phyloP scores from a whole-genome alignment of 495 filamentous ascomycete genomes.

The Trichoderma reesei region DNA sequence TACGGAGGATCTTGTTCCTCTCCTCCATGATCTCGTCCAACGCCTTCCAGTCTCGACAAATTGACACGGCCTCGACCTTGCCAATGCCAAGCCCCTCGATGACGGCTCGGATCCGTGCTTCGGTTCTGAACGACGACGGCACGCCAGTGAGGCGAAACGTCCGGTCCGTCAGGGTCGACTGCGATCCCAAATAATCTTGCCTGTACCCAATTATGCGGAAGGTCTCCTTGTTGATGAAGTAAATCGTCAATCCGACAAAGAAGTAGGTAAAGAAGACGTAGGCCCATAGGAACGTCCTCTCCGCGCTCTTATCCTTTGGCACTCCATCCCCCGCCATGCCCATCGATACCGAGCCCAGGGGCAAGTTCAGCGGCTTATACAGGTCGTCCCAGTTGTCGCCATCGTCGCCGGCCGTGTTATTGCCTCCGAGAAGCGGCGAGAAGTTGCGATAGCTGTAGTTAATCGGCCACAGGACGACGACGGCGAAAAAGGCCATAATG shows the following conservation, averaged over 20 bases:
- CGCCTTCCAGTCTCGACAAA: constrained; percentile 82
- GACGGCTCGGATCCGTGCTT: constrained; percentile 75
- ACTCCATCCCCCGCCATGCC: constrained; percentile 11
- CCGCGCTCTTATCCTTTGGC: constrained; percentile 26
- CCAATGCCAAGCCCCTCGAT: constrained; percentile 84
- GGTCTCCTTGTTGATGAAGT: constrained; percentile 72
- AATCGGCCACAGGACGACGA: constrained; percentile 72
- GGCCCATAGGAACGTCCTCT: constrained; percentile 70
- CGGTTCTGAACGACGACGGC: constrained; percentile 65
- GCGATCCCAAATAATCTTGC: constrained; percentile 85
- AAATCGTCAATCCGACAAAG: constrained; percentile 75
- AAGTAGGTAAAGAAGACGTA: constrained; percentile 87
- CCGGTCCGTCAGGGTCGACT: constrained; percentile 87
- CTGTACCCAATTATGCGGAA: constrained; percentile 70
- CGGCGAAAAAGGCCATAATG: constrained; percentile 68
- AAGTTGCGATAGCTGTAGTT: constrained; percentile 50
- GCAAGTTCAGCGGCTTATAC: constrained; percentile 7
- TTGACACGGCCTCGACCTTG: constrained; percentile 79
- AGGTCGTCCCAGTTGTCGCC: not conserved
- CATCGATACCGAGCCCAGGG: constrained; percentile 13
- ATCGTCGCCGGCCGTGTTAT: not conserved
- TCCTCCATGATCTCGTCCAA: constrained; percentile 67
- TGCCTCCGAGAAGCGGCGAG: not conserved
- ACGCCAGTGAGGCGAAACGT: constrained; percentile 90
- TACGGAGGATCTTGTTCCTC: constrained; percentile 52